Percentiles rank a stretch among this genome's conserved stretches.
Evolutionary conservation across 306 rosid genomes (phyloP).

Genomic region (Acmispon strigosus): DNA sequence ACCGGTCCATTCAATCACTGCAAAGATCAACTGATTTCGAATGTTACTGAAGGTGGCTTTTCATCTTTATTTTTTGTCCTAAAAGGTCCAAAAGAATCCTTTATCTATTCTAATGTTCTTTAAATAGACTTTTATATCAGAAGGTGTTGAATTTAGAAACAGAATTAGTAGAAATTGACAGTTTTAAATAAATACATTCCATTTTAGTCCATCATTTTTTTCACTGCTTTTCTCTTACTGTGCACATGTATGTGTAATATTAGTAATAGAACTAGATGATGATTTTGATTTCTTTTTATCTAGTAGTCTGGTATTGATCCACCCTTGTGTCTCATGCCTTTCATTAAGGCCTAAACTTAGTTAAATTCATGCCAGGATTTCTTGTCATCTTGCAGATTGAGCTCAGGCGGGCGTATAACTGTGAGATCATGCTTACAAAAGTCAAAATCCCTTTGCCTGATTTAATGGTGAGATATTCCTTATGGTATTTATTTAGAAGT

Average conservation of each 20-base stretch:
- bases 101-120: neutral
- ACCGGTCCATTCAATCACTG: neutral
- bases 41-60: neutral
- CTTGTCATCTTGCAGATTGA: conserved; percentile 69
- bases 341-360: neutral
- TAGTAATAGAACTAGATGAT: conserved; percentile 1
- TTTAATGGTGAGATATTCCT: conserved; percentile 65
- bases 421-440: conserved; percentile 97
- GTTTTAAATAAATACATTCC: neutral
- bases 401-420: conserved; percentile 92
- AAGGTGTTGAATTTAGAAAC: neutral
- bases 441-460: conserved; percentile 93
- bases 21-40: conserved; percentile 7
- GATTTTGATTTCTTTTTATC: neutral
- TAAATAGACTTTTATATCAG: neutral
- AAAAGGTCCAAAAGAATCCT: neutral
- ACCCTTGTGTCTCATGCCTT: neutral
- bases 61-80: neutral
- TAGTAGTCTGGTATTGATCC: conserved; percentile 1
- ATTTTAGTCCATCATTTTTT: neutral
- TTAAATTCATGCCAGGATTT: neutral
- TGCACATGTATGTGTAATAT: neutral
- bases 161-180: neutral
- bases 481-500: neutral
- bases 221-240: neutral